Evolutionary conservation across 2,329 filamentous ascomycete genomes (phyloP), one percentile per base, ranked within the genome.

Genomic region (Coniella lustricola): DNA sequence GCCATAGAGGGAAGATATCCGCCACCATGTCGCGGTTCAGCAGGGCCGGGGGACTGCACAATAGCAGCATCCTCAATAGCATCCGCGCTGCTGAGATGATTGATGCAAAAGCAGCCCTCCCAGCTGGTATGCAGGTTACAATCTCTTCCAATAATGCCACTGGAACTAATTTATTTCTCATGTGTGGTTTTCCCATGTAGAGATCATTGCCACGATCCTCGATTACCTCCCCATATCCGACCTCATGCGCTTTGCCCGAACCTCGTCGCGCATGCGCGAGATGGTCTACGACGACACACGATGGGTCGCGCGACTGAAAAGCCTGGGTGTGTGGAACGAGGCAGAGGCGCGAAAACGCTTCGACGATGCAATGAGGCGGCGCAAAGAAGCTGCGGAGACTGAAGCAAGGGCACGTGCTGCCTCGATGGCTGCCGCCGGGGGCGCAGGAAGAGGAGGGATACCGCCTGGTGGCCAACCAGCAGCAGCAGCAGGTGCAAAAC

Each of bases 251-350:
- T 91, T 89, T 62, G 91, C 93, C 38, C 83, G 85, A 54, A 83
- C 87, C 20, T 95, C 89, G 50, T 85, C 81, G 62, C 86, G 88
- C 52, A 81, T 97, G 76, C 85, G 86, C 62, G 93, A 98, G 68
- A 98, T 98, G 90, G 90, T 96, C 3, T 98, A 97, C 67, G 93
- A 98, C 65, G 93, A 98, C 66, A 88, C 90, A 43, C 79, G 91
- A 70, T 98, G 93, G 93, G 86, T 97, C 34, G 82, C 87, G 55
- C 79, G 87, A 54, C 68, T 98, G 47, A 86, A 86, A 63, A 82
- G 77, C 50, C 95, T 98, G 82, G 87, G 85, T 2, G 85, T 87
- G 56, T 98, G 93, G 93, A 85, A 95, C 61, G 93, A 98, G 63
- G 66, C 72, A 3, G 91, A 95, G 63, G 93, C 93, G 4, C 78